Evolutionary conservation across 495 filamentous ascomycete genomes (phyloP).

Genomic region (Trichoderma reesei): DNA sequence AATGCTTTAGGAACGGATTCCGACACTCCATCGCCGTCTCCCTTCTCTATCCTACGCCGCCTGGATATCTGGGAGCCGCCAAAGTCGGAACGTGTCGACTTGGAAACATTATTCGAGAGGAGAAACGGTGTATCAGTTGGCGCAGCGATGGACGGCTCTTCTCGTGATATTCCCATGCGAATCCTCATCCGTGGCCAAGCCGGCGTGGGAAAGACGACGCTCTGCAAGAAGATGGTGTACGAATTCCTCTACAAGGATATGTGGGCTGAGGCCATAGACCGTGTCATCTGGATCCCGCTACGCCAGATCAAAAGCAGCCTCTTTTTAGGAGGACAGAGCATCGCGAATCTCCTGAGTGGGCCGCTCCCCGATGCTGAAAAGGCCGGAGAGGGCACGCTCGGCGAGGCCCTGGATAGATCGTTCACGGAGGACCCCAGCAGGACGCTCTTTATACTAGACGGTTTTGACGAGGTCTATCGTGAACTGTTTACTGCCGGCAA

Average conservation of each 20-base stretch:
- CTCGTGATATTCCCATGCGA: background rate
- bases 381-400: background rate
- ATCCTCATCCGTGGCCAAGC: slow-evolving; percentile 10
- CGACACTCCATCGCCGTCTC: background rate
- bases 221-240: slow-evolving; percentile 14
- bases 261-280: slow-evolving; percentile 3
- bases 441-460: slow-evolving; percentile 13
- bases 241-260: slow-evolving; percentile 7
- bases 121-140: too few species aligned
- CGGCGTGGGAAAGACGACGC: slow-evolving; percentile 10
- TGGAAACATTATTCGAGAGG: slow-evolving; percentile 1
- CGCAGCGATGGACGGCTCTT: background rate
- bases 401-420: background rate
- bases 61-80: slow-evolving; percentile 2
- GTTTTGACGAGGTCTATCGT: slow-evolving; percentile 4
- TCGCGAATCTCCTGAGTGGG: too few species aligned
- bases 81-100: background rate
- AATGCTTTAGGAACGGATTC: too few species aligned
- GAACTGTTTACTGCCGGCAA: too few species aligned
- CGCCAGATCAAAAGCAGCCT: too few species aligned
- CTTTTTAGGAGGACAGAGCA: too few species aligned
- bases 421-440: background rate
- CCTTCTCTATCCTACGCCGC: background rate
- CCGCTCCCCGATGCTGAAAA: too few species aligned
- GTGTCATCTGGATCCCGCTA: background rate